Evolutionary conservation across 495 filamentous ascomycete genomes (phyloP).

Genomic region (Paragyromitra xinjiangensis): DNA sequence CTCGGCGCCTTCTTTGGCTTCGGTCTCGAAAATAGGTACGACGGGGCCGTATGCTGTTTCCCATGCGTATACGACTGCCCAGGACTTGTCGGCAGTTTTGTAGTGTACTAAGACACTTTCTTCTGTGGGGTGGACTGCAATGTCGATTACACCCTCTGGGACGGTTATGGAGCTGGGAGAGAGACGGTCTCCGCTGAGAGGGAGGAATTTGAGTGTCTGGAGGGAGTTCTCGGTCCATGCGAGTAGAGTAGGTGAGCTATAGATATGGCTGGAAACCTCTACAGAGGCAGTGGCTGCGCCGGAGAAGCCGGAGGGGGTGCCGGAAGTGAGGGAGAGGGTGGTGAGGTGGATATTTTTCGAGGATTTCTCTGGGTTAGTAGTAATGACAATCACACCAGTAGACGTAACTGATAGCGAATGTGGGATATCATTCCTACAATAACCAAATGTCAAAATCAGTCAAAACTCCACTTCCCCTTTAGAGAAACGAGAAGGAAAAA

Average conservation of each 20-base stretch:
- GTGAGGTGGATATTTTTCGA: slow-evolving; percentile 46
- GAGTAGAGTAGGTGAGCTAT: slow-evolving; percentile 34
- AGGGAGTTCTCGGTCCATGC: slow-evolving; percentile 51
- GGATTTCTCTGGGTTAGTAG: slow-evolving; percentile 20
- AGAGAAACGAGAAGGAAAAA: neutral
- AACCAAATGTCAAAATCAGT: slow-evolving; percentile 1
- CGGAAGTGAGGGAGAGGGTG: slow-evolving; percentile 37
- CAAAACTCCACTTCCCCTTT: slow-evolving; percentile 1
- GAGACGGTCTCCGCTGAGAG: slow-evolving; percentile 32
- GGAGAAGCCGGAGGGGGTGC: slow-evolving; percentile 23
- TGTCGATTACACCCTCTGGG: slow-evolving; percentile 69
- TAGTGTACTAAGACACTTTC: slow-evolving; percentile 87
- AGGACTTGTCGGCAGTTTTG: slow-evolving; percentile 73
- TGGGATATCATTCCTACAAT: slow-evolving; percentile 41
- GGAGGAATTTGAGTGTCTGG: slow-evolving; percentile 42
- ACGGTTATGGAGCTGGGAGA: slow-evolving; percentile 48
- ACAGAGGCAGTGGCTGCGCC: slow-evolving; percentile 25
- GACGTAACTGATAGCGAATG: slow-evolving; percentile 43
- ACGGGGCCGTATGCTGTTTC: slow-evolving; percentile 72
- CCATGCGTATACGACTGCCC: slow-evolving; percentile 86
- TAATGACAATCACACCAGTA: slow-evolving; percentile 27
- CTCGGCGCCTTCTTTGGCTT: slow-evolving; percentile 69
- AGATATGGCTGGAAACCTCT: slow-evolving; percentile 15
- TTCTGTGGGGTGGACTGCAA: slow-evolving; percentile 77
- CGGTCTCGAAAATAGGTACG: slow-evolving; percentile 75